Evolutionary conservation across 2,329 filamentous ascomycete species (phyloP).

Genomic region (Tolypocladium guangdongense): DNA sequence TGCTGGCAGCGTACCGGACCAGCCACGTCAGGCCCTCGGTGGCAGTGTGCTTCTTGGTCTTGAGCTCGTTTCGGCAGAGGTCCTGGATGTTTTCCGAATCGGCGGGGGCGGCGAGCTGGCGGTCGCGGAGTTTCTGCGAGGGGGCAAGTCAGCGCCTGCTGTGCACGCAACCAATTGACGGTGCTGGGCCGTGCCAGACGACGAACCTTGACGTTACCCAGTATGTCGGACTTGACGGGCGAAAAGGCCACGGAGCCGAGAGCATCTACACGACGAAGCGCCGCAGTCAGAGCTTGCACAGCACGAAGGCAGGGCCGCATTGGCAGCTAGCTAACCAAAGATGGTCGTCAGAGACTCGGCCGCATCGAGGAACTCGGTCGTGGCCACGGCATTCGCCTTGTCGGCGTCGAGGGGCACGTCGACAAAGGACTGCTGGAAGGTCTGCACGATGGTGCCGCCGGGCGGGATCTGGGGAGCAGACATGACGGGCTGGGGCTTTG

Average conservation of each 20-base stretch:
- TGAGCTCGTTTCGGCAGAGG: conserved; percentile 77
- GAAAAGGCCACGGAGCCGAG: conserved; percentile 67
- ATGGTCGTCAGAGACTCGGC: conserved; percentile 77
- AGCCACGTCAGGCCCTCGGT: conserved; percentile 90
- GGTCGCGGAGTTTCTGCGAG: conserved; percentile 73
- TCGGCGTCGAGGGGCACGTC: conserved; percentile 67
- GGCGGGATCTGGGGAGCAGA: conserved; percentile 41
- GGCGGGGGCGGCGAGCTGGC: conserved; percentile 64
- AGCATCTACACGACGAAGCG: conserved; percentile 33
- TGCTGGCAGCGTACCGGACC: conserved; percentile 49
- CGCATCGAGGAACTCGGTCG: conserved; percentile 82
- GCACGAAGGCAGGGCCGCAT: too few species aligned
- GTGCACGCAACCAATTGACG: neutral
- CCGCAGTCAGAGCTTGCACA: neutral
- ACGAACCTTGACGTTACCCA: conserved; percentile 78
- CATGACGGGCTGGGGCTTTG: conserved; percentile 31
- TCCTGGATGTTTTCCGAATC: conserved; percentile 79
- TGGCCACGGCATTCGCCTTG: conserved; percentile 69
- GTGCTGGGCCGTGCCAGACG: neutral
- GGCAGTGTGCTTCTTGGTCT: conserved; percentile 77
- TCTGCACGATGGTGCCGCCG: conserved; percentile 75
- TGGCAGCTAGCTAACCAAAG: conserved; percentile 51
- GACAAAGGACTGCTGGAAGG: conserved; percentile 71
- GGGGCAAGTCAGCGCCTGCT: neutral
- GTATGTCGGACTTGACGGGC: conserved; percentile 84